Evolutionary conservation across 306 rosid species (phyloP), one percentile per base, ranked within the genome.

Genomic region (Lathyrus oleraceus): DNA sequence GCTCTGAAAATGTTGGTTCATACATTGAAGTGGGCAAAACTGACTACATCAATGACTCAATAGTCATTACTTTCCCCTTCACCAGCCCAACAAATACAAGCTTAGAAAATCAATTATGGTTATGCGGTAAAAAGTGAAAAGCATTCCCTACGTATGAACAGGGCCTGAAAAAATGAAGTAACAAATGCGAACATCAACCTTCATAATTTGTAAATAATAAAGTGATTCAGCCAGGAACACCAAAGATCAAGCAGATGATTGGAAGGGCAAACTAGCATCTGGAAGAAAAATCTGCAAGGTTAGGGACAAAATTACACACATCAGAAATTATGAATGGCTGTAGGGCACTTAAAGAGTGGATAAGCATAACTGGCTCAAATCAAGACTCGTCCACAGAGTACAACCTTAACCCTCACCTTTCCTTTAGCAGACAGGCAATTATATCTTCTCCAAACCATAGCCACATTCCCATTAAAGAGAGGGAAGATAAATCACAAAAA

Each of bases 231-330:
- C 87, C 89, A 81, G 67, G 81, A 76, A 78, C 81, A 79, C 79
- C 78, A 76, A 67, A 74, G 86, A 90, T 83, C 87, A 92, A 81
- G 82, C 86, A 87, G 81, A 82, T 56, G 65, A 72, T 61, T 78
- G 61, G 72, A 85, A 78, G 80, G 75, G 76, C 86, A 84, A 81
- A 84, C 84, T 81, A 78, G 84, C 83, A 78, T 86, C 89, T 48
- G 87, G 86, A 86, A 85, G 79, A 75, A 71, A 82, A 81, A 89
- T 84, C 95, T 89, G 88, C 88, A 87, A 78, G 71, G 82, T 81
- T 86, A 85, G 74, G 90, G 86, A 72, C 84, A 85, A 78, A 70
- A 69, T 79, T 75, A 79, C 72, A 83, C 74, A 72, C 62, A 85
- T 86, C 88, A 86, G 87, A 89, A 72, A 80, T 43, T 64, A 75